Evolutionary conservation across 2,329 filamentous ascomycete species (phyloP).

Genomic region (Eurotiales sp.): DNA sequence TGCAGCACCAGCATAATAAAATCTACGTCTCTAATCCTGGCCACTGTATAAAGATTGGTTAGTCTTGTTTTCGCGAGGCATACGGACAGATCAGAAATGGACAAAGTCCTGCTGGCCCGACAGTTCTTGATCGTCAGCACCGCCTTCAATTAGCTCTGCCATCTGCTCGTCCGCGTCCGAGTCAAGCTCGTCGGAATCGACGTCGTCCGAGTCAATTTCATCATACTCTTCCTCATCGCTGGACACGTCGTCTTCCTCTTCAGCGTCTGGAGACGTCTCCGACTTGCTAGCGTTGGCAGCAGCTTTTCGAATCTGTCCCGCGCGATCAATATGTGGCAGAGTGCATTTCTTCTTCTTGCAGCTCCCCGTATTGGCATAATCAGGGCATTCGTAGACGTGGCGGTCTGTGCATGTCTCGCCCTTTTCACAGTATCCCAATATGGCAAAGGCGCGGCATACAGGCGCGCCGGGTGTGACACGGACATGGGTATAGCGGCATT

Average conservation of each 20-base stretch:
- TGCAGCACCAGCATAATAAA: too few species aligned
- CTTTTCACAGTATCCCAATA: conserved; percentile 82
- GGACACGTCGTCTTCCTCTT: conserved; percentile 65
- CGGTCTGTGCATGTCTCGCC: conserved; percentile 73
- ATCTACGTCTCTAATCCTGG: not conserved
- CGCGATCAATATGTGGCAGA: conserved; percentile 81
- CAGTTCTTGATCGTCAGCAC: conserved; percentile 43
- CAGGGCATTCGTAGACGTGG: conserved; percentile 89
- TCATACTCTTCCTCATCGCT: conserved; percentile 70
- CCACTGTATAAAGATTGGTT: conserved; percentile 2
- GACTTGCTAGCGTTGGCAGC: conserved; percentile 43
- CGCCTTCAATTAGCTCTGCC: conserved; percentile 33
- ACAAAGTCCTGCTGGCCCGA: conserved; percentile 54
- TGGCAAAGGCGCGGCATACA: conserved; percentile 81
- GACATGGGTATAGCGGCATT: conserved; percentile 84
- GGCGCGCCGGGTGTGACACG: conserved; percentile 70
- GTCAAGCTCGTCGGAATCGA: conserved; percentile 60
- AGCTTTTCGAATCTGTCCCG: conserved; percentile 68
- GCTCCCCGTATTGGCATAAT: conserved; percentile 84
- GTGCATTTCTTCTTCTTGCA: conserved; percentile 81
- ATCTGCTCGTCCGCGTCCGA: conserved; percentile 32
- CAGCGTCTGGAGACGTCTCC: conserved; percentile 36
- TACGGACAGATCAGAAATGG: conserved; percentile 29
- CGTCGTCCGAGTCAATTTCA: conserved; percentile 63
- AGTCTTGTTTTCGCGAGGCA: not conserved